These are phyloP conservation scores for Leccinum olivaceopallidum DNA, from an alignment of 768 basidiomycete species.

Conservation along the genomic window DNA sequence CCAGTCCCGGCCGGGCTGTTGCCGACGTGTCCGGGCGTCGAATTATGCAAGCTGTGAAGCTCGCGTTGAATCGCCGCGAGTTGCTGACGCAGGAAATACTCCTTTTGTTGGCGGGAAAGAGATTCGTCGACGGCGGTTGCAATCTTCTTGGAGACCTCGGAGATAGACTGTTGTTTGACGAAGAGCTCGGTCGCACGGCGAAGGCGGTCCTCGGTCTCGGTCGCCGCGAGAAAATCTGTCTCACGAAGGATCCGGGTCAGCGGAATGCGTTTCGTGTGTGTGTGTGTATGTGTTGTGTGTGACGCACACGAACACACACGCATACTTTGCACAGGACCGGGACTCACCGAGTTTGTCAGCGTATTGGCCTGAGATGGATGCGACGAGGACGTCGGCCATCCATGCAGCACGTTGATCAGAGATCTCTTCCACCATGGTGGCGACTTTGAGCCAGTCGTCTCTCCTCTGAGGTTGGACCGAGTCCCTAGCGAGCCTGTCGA, in stretches of 20 bases:
- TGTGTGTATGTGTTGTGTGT: neutral
- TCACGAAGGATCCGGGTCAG: conserved; percentile 2
- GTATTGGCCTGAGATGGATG: conserved; percentile 57
- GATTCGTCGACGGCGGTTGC: conserved; percentile 79
- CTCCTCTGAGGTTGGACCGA: conserved; percentile 46
- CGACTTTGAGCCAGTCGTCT: conserved; percentile 69
- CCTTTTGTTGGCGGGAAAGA: conserved; percentile 87
- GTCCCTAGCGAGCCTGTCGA: conserved; percentile 61
- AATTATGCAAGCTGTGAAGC: conserved; percentile 54
- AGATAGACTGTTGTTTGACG: conserved; percentile 72
- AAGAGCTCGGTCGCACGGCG: conserved; percentile 69
- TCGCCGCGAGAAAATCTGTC: conserved; percentile 60
- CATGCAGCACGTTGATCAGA: conserved; percentile 62
- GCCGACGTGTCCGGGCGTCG: conserved; percentile 24
- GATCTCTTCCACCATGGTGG: conserved; percentile 72
- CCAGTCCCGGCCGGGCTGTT: conserved; percentile 15
- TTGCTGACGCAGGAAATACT: conserved; percentile 83
- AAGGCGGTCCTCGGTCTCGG: conserved; percentile 61
- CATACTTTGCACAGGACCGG: neutral
- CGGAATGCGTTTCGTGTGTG: neutral
- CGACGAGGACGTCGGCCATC: conserved; percentile 78
- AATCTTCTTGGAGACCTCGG: conserved; percentile 81
- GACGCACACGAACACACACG: neutral
- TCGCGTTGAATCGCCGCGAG: conserved; percentile 79
- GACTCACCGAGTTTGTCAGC: conserved; percentile 68